These are phyloP conservation scores for Annona cherimola DNA, from an alignment of 164 flowering plant genomes.

Conservation along the genomic window DNA sequence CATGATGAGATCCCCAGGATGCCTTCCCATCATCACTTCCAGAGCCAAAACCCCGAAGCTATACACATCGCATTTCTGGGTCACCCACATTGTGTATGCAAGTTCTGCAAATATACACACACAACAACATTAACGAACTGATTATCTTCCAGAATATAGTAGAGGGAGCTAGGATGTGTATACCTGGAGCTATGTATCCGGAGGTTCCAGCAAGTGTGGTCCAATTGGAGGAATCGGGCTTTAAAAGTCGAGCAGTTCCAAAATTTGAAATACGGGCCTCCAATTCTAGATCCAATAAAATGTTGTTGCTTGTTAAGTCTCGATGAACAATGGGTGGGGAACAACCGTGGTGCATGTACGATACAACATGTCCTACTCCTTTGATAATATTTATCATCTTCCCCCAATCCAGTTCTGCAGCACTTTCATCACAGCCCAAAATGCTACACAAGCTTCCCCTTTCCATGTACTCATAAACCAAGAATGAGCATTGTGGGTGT, in stretches of 20 bases:
- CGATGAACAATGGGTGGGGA: background rate
- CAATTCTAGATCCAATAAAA: background rate
- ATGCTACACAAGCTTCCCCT: conserved; percentile 46
- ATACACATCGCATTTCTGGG: conserved; percentile 12
- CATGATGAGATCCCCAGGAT: conserved; percentile 4
- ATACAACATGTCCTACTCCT: conserved; percentile 59
- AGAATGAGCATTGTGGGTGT: background rate
- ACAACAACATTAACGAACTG: no score
- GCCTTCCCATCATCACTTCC: conserved; percentile 11
- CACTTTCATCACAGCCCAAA: conserved; percentile 27
- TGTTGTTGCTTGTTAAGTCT: background rate
- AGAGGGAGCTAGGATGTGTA: background rate
- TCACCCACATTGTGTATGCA: conserved; percentile 9
- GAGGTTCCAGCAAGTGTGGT: background rate
- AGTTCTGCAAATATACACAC: conserved; percentile 4
- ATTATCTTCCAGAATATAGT: no score
- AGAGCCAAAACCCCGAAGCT: conserved; percentile 18
- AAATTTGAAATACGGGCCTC: background rate
- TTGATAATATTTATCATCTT: conserved; percentile 39
- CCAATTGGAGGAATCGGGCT: background rate
- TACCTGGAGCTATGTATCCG: background rate
- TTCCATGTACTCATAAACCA: conserved; percentile 19
- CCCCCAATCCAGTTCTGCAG: conserved; percentile 36
- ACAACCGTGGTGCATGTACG: conserved; percentile 35
- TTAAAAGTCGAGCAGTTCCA: background rate